Conservation (phyloP, 345 rosid genomes). For the Psidium guajava region DNA sequence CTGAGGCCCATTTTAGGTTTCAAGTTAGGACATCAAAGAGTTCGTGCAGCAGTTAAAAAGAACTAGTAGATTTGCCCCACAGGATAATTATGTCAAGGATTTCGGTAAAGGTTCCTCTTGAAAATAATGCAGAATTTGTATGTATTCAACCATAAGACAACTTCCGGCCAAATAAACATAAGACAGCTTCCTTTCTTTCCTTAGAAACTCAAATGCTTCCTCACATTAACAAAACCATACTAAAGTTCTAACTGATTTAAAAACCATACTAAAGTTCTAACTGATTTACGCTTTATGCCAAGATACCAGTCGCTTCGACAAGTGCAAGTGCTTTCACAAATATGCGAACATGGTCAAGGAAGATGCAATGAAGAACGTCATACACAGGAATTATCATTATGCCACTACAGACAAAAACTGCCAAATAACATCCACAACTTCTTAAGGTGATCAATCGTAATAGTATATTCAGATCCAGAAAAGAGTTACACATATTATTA, state of each 20-base stretch:
- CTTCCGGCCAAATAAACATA: not conserved
- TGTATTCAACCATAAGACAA: not conserved
- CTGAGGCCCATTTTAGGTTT: not conserved
- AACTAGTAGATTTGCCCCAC: not conserved
- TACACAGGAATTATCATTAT: not conserved
- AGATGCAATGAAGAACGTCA: not conserved
- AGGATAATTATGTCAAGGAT: not conserved
- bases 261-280: not conserved
- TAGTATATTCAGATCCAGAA: not conserved
- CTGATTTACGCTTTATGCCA: not conserved
- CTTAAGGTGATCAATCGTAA: not conserved
- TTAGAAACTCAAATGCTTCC: not conserved
- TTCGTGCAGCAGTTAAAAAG: not conserved
- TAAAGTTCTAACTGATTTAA: not conserved
- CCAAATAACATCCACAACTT: not conserved
- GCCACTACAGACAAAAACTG: not conserved
- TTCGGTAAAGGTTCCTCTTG: not conserved
- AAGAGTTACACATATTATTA: not conserved
- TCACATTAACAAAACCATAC: not conserved
- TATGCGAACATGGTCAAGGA: not conserved
- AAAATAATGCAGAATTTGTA: not conserved
- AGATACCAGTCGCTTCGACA: not conserved
- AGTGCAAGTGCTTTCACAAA: not conserved
- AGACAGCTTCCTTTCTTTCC: not conserved
- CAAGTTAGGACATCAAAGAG: not conserved